Percentiles rank a stretch among this genome's conserved stretches.
phyloP scores from a whole-genome alignment of 106 monocot genomes.

The Phalaenopsis equestris region DNA sequence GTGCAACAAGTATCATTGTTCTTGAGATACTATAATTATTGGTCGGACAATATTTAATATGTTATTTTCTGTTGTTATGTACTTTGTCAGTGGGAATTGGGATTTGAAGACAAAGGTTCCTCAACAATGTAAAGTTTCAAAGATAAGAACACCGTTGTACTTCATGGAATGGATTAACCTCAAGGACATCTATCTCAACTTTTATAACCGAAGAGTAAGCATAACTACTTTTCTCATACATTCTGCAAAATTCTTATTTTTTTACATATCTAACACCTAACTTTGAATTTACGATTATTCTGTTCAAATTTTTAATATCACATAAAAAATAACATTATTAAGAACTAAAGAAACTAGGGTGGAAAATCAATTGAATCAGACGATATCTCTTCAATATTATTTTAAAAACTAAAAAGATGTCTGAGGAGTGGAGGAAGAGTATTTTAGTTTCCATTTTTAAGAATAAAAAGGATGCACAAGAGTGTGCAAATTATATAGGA shows the following conservation, averaged over 20 bases:
- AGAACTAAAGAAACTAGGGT: no score
- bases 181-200: conserved; percentile 92
- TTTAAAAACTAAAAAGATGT: no score
- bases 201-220: conserved; percentile 70
- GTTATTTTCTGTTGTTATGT: not conserved
- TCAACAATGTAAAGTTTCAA: conserved; percentile 74
- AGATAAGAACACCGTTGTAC: conserved; percentile 57
- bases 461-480: no score
- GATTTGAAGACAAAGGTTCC: conserved; percentile 96
- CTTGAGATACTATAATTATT: not conserved
- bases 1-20: not conserved
- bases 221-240: not conserved
- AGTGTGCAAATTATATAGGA: no score
- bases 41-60: not conserved
- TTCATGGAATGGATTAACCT: conserved; percentile 98
- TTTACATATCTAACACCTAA: no score
- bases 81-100: conserved; percentile 75
- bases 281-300: no score
- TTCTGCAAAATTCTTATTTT: not conserved
- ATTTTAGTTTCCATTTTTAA: no score
- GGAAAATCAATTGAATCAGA: no score
- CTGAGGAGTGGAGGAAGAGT: no score
- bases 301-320: no score
- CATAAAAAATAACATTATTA: no score
- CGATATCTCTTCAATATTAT: no score